These are phyloP conservation scores for Camillea tinctor DNA, from an alignment of 2,329 filamentous ascomycete species.

Conservation along the genomic window DNA sequence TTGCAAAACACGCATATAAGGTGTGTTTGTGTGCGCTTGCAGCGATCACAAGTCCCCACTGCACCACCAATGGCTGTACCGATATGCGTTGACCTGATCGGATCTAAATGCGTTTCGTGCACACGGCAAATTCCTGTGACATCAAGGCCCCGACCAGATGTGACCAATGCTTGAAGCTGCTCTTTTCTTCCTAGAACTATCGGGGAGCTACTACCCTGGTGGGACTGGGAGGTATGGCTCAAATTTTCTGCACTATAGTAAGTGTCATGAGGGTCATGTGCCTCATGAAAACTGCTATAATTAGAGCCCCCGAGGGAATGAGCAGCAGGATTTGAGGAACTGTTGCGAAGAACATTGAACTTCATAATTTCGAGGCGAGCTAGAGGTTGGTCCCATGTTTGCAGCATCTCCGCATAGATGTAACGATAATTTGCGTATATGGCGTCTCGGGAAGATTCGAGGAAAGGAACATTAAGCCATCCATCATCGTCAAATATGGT, in stretches of 20 bases:
- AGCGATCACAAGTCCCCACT: conserved; percentile 44
- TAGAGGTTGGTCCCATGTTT: conserved; percentile 63
- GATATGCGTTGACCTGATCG: conserved; percentile 52
- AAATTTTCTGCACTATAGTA: conserved; percentile 33
- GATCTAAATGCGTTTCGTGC: conserved; percentile 62
- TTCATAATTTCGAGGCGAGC: conserved; percentile 67
- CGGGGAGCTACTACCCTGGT: conserved; percentile 44
- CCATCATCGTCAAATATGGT: conserved; percentile 68
- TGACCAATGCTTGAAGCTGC: conserved; percentile 47
- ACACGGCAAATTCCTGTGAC: conserved; percentile 62
- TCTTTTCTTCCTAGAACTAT: conserved; percentile 59
- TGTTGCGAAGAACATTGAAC: conserved; percentile 61
- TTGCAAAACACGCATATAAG: conserved; percentile 62
- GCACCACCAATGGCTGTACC: conserved; percentile 40
- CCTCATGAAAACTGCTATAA: conserved; percentile 28
- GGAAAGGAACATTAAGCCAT: conserved; percentile 58
- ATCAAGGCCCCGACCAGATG: conserved; percentile 58
- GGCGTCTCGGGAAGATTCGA: conserved; percentile 49
- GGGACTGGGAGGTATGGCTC: conserved; percentile 34
- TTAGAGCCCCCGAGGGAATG: conserved; percentile 21
- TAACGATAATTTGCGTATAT: conserved; percentile 61
- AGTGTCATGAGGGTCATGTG: conserved; percentile 33
- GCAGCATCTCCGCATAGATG: conserved; percentile 67
- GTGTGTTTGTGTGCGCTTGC: conserved; percentile 54
- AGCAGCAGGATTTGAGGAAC: conserved; percentile 31